phyloP scores from a whole-genome alignment of 352 stramenopile species.

The Globisporangium nunn region DNA sequence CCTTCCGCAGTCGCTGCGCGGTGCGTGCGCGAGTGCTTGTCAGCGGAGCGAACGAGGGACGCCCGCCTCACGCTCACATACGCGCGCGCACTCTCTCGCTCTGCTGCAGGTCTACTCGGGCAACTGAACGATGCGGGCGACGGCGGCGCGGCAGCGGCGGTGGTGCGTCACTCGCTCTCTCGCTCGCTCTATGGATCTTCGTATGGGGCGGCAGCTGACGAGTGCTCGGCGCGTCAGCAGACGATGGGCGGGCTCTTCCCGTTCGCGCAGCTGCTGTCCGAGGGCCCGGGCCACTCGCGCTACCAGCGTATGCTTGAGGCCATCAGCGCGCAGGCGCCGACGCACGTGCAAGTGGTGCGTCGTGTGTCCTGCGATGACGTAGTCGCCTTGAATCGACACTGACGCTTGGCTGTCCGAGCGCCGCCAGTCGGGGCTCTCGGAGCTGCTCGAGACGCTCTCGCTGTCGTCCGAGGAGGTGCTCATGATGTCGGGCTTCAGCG shows the following conservation, averaged over 20 bases:
- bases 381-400: too few species aligned
- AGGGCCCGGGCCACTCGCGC: conserved; percentile 19
- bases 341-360: conserved; percentile 36
- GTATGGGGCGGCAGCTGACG: too few species aligned
- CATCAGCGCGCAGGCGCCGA: conserved; percentile 23
- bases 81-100: neutral
- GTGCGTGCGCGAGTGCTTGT: conserved; percentile 1
- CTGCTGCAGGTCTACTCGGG: neutral
- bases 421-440: conserved; percentile 32
- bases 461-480: conserved; percentile 64
- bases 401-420: too few species aligned
- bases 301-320: conserved; percentile 42
- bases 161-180: neutral
- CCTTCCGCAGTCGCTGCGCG: conserved; percentile 37
- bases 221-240: too few species aligned
- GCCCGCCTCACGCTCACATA: neutral
- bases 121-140: conserved; percentile 6
- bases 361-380: neutral
- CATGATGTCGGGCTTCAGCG: conserved; percentile 50
- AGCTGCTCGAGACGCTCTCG: conserved; percentile 64
- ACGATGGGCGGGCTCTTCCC: conserved; percentile 38
- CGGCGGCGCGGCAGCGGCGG: neutral
- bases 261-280: conserved; percentile 41
- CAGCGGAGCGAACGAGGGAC: neutral
- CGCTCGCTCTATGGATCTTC: too few species aligned